These are phyloP conservation scores for Salix dunnii DNA, from an alignment of 345 rosid species.

Conservation along the genomic window DNA sequence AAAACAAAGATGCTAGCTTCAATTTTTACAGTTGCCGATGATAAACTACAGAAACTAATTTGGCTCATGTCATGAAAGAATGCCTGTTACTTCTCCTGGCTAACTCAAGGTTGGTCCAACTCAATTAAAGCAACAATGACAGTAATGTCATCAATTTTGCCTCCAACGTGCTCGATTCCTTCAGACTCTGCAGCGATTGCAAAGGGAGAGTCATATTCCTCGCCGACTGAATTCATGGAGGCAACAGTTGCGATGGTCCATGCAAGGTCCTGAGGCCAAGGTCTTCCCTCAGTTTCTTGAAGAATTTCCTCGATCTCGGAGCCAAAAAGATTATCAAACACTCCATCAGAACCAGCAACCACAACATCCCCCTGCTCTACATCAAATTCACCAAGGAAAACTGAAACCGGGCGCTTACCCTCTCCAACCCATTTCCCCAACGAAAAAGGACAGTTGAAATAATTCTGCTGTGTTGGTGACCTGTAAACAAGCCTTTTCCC, in stretches of 20 bases:
- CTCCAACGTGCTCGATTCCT: neutral
- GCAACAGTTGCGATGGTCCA: slow-evolving; percentile 1
- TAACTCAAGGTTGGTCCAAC: neutral
- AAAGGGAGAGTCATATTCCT: slow-evolving; percentile 12
- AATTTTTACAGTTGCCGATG: no score
- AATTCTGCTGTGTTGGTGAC: slow-evolving; percentile 13
- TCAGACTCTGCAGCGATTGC: neutral
- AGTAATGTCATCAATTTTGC: slow-evolving; percentile 29
- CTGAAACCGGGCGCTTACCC: neutral
- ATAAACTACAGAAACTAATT: no score
- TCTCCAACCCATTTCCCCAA: slow-evolving; percentile 1
- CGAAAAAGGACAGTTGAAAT: slow-evolving; percentile 22
- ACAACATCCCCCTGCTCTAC: slow-evolving; percentile 22
- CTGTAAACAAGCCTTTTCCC: neutral
- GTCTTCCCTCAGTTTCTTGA: neutral
- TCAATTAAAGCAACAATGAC: slow-evolving; percentile 9
- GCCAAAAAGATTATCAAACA: slow-evolving; percentile 21
- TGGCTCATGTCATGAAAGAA: neutral
- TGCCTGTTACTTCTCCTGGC: neutral
- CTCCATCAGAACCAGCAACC: slow-evolving; percentile 28
- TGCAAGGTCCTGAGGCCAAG: neutral
- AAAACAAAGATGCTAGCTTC: no score
- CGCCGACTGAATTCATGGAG: neutral
- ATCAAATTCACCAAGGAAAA: neutral
- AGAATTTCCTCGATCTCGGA: slow-evolving; percentile 15